phyloP scores from a whole-genome alignment of 2,329 filamentous ascomycete genomes.

The Fusarium citri region DNA sequence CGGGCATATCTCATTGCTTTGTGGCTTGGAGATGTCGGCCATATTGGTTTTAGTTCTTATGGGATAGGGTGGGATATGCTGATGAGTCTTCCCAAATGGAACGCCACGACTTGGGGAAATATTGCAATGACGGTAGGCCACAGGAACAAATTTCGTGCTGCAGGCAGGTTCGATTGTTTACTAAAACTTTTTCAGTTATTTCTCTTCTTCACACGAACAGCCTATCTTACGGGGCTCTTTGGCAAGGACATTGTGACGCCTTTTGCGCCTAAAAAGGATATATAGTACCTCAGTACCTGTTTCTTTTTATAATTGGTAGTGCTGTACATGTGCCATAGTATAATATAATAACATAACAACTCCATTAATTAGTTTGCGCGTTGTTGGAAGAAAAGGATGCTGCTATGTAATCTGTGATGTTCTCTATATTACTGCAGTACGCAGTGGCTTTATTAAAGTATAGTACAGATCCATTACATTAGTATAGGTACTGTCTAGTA shows the following conservation, averaged over 20 bases:
- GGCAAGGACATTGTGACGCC: conserved; percentile 56
- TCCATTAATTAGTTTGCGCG: background rate
- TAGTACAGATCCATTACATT: too few relatives aligned
- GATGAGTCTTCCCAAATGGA: conserved; percentile 70
- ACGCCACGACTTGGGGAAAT: conserved; percentile 79
- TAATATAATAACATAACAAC: background rate
- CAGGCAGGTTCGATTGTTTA: background rate
- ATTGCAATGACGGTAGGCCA: conserved; percentile 71
- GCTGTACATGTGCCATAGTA: too few relatives aligned
- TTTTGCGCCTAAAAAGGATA: conserved; percentile 43
- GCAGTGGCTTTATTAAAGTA: background rate
- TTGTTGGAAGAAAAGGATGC: background rate
- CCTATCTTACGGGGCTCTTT: conserved; percentile 71
- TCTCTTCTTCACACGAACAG: conserved; percentile 66
- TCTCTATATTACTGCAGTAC: background rate
- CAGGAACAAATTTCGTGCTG: background rate
- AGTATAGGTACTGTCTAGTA: background rate
- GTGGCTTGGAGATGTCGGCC: conserved; percentile 74
- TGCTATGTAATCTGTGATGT: background rate
- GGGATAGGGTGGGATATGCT: conserved; percentile 68
- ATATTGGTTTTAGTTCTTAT: conserved; percentile 70
- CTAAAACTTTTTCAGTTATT: conserved; percentile 54
- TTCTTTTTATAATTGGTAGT: background rate
- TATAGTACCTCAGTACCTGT: conserved; percentile 18
- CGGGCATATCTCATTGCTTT: conserved; percentile 74